Conservation (phyloP, 768 basidiomycete species). For the Multifurca ochricompacta region DNA sequence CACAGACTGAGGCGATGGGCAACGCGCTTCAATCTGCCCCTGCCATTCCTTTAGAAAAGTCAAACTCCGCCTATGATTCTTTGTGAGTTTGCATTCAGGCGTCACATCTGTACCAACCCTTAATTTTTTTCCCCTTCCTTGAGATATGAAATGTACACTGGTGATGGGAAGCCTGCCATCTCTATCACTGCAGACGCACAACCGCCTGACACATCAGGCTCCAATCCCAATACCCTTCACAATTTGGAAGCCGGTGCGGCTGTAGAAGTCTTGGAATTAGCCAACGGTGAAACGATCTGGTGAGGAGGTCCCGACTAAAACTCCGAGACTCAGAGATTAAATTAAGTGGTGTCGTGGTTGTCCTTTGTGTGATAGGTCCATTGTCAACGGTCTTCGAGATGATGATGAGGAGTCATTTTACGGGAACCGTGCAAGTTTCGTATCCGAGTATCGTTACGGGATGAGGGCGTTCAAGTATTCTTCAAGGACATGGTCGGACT, state of each 20-base stretch:
- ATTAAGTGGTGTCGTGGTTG: conserved; percentile 16
- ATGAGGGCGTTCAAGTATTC: conserved; percentile 61
- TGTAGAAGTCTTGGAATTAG: conserved; percentile 72
- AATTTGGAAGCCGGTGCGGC: conserved; percentile 49
- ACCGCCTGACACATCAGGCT: conserved; percentile 23
- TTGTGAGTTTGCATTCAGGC: conserved; percentile 44
- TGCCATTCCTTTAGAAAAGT: conserved; percentile 48
- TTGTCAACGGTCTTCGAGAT: conserved; percentile 77
- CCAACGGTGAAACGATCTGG: conserved; percentile 88
- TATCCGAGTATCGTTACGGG: conserved; percentile 60
- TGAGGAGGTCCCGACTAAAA: conserved; percentile 33
- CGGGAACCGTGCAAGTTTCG: conserved; percentile 60
- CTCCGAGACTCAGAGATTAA: conserved; percentile 12
- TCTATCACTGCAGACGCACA: conserved; percentile 30
- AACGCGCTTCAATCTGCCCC: conserved; percentile 32
- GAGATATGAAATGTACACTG: conserved; percentile 77
- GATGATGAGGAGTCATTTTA: conserved; percentile 66
- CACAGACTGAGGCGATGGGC: conserved; percentile 33
- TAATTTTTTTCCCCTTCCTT: conserved; percentile 20
- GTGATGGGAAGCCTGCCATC: conserved; percentile 40
- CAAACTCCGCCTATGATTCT: conserved; percentile 67
- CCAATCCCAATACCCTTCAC: conserved; percentile 23
- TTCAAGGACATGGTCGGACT: conserved; percentile 64
- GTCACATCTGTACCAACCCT: conserved; percentile 6
- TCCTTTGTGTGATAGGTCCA: conserved; percentile 54